Conservation (phyloP, 108 stramenopile species). For the Stephanodiscus triporus region DNA sequence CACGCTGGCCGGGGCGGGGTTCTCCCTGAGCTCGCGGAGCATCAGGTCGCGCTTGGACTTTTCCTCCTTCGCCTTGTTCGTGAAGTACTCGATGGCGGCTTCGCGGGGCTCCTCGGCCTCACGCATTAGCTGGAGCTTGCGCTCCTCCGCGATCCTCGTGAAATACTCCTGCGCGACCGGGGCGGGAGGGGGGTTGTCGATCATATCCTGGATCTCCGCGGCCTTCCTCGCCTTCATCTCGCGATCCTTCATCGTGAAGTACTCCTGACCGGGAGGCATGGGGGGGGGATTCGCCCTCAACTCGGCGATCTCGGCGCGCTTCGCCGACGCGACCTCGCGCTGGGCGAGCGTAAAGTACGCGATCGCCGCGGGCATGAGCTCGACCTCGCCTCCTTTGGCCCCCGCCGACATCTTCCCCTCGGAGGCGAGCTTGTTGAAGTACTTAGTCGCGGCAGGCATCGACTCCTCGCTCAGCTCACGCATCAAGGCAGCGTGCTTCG, state of each 20-base stretch:
- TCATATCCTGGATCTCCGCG: neutral
- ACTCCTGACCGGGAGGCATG: conserved; percentile 8
- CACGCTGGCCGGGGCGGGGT: neutral
- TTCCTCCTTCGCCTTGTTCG: neutral
- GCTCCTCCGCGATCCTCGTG: neutral
- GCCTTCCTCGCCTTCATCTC: neutral
- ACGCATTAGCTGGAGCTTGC: neutral
- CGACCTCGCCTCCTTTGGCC: neutral
- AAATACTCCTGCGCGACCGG: conserved; percentile 8
- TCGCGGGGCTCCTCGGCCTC: neutral
- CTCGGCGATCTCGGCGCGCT: neutral
- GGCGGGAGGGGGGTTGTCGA: conserved; percentile 7
- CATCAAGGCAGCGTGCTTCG: neutral
- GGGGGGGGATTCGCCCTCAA: conserved; percentile 3
- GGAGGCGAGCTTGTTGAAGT: neutral
- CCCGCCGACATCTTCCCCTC: neutral
- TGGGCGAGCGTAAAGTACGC: conserved; percentile 3
- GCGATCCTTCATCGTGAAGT: conserved; percentile 12
- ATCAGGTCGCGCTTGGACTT: neutral
- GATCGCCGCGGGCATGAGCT: conserved; percentile 5
- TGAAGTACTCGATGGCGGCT: neutral
- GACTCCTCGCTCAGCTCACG: neutral
- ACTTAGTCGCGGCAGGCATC: neutral
- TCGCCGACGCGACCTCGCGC: neutral
- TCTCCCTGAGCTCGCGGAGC: neutral